Evolutionary conservation across 108 stramenopile genomes (phyloP).

Genomic region (Ochromonas danica): DNA sequence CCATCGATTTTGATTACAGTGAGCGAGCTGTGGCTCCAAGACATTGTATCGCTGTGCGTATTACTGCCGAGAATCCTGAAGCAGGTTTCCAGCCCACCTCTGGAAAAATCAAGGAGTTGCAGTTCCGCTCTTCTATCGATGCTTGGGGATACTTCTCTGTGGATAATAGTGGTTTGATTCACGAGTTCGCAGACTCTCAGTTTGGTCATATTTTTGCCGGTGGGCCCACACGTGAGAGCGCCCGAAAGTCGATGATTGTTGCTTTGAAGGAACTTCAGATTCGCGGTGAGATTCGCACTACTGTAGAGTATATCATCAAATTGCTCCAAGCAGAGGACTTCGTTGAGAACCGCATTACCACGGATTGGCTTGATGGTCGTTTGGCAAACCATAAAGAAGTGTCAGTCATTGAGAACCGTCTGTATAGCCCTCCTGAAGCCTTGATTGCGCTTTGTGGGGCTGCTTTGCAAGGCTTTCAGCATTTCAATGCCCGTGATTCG

Average conservation of each 20-base stretch:
- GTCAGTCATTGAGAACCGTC: slow-evolving; percentile 33
- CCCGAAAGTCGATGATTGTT: slow-evolving; percentile 88
- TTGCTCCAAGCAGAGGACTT: slow-evolving; percentile 91
- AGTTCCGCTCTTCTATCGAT: slow-evolving; percentile 94
- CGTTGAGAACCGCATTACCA: slow-evolving; percentile 86
- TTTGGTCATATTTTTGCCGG: slow-evolving; percentile 98
- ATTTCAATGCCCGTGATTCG: slow-evolving; percentile 54
- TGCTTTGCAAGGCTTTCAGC: slow-evolving; percentile 43
- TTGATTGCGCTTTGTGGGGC: slow-evolving; percentile 55
- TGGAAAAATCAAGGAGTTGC: slow-evolving; percentile 91
- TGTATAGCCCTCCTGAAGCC: slow-evolving; percentile 28
- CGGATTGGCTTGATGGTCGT: slow-evolving; percentile 96
- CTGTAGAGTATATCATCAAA: slow-evolving; percentile 94
- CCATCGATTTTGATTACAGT: slow-evolving; percentile 57
- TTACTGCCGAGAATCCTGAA: slow-evolving; percentile 99
- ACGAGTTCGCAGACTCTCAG: slow-evolving; percentile 99
- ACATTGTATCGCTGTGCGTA: slow-evolving; percentile 96
- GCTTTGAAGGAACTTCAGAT: slow-evolving; percentile 95
- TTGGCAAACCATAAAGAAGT: slow-evolving; percentile 57
- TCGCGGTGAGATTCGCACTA: slow-evolving; percentile 97
- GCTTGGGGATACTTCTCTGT: slow-evolving; percentile 99
- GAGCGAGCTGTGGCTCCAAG: slow-evolving; percentile 47
- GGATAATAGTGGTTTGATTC: slow-evolving; percentile 92
- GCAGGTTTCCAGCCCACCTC: slow-evolving; percentile 95
- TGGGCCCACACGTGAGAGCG: slow-evolving; percentile 87